phyloP scores from a whole-genome alignment of 192 early-diverging fungal genomes.

The Backusella morwellensis region DNA sequence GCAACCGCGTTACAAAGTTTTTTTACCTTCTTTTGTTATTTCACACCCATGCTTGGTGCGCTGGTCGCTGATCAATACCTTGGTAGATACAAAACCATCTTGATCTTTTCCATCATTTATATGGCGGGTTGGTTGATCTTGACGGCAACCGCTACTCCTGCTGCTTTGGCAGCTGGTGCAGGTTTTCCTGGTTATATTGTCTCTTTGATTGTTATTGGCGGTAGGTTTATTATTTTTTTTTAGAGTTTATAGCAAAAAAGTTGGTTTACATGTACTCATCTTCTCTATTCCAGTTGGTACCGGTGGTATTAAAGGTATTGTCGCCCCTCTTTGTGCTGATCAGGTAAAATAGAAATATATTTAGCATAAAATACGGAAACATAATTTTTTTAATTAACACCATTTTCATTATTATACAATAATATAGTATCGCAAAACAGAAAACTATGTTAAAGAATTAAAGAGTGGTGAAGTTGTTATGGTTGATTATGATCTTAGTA shows the following conservation, averaged over 20 bases:
- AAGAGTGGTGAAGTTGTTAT: conserved; percentile 50
- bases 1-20: conserved; percentile 58
- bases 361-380: background rate
- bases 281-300: conserved; percentile 22
- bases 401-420: background rate
- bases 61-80: conserved; percentile 59
- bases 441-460: conserved; percentile 47
- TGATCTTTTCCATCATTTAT: conserved; percentile 63
- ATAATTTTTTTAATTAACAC: background rate
- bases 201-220: conserved; percentile 60
- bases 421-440: conserved; percentile 28
- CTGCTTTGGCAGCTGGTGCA: conserved; percentile 48
- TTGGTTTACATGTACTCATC: background rate
- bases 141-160: conserved; percentile 56
- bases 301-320: conserved; percentile 34
- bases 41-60: conserved; percentile 59
- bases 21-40: conserved; percentile 64
- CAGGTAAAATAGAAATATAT: conserved; percentile 25
- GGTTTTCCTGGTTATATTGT: conserved; percentile 65
- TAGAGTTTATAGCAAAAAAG: background rate
- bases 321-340: conserved; percentile 56
- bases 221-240: conserved; percentile 12
- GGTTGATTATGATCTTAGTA: conserved; percentile 55
- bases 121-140: conserved; percentile 60
- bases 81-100: conserved; percentile 72